These are phyloP conservation scores for Neobulgaria alba DNA, from an alignment of 2,329 filamentous ascomycete genomes.

Conservation along the genomic window DNA sequence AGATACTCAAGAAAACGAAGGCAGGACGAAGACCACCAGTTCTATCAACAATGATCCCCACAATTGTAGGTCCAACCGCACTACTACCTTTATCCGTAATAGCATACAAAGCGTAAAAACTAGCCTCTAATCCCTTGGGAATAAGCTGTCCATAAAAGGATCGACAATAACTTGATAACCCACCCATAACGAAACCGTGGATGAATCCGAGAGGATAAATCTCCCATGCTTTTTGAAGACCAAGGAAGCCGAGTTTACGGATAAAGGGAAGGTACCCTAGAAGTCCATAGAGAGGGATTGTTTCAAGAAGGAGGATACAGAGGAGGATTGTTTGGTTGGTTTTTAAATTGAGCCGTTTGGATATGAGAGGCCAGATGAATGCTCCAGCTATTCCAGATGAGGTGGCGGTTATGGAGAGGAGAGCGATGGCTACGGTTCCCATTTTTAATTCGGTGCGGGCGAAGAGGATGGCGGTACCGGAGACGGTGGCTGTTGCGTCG, in stretches of 20 bases:
- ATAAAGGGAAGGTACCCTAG: constrained; percentile 80
- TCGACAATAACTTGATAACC: constrained; percentile 81
- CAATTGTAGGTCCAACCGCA: constrained; percentile 86
- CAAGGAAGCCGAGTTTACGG: constrained; percentile 62
- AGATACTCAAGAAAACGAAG: constrained; percentile 79
- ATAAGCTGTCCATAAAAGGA: constrained; percentile 89
- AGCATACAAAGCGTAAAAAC: constrained; percentile 91
- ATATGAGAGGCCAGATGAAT: constrained; percentile 78
- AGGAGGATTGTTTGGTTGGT: constrained; percentile 83
- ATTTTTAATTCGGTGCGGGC: constrained; percentile 89
- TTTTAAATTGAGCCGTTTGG: constrained; percentile 56
- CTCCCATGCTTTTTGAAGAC: constrained; percentile 87
- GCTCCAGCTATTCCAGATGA: constrained; percentile 76
- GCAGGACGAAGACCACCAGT: constrained; percentile 73
- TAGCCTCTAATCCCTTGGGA: constrained; percentile 84
- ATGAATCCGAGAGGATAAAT: constrained; percentile 90
- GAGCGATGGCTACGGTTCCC: constrained; percentile 75
- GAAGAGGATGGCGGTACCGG: constrained; percentile 88
- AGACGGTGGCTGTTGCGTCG: constrained; percentile 88
- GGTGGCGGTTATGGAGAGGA: constrained; percentile 91
- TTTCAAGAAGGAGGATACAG: constrained; percentile 80
- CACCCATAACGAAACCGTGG: constrained; percentile 91
- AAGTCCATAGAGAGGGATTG: constrained; percentile 87
- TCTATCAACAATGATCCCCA: constrained; percentile 81
- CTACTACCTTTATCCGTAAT: constrained; percentile 96